Evolutionary conservation across 495 filamentous ascomycete genomes (phyloP).

Genomic region (Letharia columbiana): DNA sequence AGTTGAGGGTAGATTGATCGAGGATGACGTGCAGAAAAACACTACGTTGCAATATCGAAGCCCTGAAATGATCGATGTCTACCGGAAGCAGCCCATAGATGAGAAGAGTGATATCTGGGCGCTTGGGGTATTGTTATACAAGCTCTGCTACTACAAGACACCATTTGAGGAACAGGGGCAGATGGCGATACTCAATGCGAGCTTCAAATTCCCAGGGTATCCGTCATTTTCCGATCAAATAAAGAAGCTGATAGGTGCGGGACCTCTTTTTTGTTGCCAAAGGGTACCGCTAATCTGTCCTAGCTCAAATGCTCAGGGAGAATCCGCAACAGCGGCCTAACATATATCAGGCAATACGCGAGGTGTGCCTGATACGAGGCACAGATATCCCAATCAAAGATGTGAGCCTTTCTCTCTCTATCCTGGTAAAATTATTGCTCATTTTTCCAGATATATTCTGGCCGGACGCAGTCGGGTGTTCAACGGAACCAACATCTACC

Average conservation of each 20-base stretch:
- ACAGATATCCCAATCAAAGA: constrained; percentile 86
- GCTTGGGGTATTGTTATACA: constrained; percentile 89
- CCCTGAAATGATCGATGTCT: constrained; percentile 98
- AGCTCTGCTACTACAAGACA: constrained; percentile 98
- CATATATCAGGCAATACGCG: constrained; percentile 83
- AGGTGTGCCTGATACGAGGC: constrained; percentile 82
- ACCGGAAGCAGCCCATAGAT: constrained; percentile 90
- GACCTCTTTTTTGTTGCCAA: constrained; percentile 12
- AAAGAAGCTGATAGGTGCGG: constrained; percentile 85
- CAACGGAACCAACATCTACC: constrained; percentile 56
- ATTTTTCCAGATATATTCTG: constrained; percentile 66
- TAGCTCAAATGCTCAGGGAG: constrained; percentile 87
- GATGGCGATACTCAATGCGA: constrained; percentile 96
- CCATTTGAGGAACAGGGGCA: constrained; percentile 97
- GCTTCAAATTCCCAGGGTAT: constrained; percentile 82
- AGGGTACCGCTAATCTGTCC: constrained; percentile 11
- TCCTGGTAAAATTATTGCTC: constrained; percentile 11
- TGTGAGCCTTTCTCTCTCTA: constrained; percentile 44
- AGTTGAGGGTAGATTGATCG: constrained; percentile 79
- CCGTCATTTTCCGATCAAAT: constrained; percentile 82
- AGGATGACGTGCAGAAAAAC: constrained; percentile 95
- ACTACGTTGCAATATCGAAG: constrained; percentile 96
- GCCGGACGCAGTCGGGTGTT: constrained; percentile 54
- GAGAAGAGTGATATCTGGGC: constrained; percentile 99
- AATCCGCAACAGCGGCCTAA: constrained; percentile 75